Conservation (phyloP, 23 red algal genomes). For the Gracilaria gracilis region DNA sequence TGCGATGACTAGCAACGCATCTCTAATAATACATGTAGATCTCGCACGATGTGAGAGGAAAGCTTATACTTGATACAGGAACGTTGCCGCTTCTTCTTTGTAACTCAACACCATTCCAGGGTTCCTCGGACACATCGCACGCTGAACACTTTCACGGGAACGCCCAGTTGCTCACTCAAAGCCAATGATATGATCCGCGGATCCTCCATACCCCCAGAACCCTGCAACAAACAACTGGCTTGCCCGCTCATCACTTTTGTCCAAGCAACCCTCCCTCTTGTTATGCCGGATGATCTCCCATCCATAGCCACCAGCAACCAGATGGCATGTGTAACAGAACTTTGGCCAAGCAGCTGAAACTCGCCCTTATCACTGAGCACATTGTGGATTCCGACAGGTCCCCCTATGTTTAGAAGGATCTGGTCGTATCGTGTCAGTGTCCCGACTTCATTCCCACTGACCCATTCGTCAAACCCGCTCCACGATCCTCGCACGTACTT, state of each 20-base stretch:
- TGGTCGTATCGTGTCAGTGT: background rate
- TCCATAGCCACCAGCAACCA: slow-evolving; percentile 46
- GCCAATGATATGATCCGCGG: background rate
- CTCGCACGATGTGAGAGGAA: too few relatives aligned
- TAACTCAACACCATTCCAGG: too few relatives aligned
- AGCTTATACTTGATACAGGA: too few relatives aligned
- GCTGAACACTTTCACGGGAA: too few relatives aligned
- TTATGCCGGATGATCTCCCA: slow-evolving; percentile 7
- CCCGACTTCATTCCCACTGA: background rate
- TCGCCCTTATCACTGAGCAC: slow-evolving; percentile 17
- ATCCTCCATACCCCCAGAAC: background rate
- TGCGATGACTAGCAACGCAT: too few relatives aligned
- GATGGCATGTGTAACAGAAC: background rate
- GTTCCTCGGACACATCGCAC: too few relatives aligned
- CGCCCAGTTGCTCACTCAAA: background rate
- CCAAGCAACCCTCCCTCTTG: slow-evolving; percentile 11
- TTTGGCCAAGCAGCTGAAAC: slow-evolving; percentile 19
- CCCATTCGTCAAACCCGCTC: background rate
- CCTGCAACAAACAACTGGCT: background rate
- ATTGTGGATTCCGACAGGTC: background rate
- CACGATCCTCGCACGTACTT: background rate
- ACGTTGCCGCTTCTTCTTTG: too few relatives aligned
- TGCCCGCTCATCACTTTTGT: slow-evolving; percentile 6
- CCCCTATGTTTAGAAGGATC: background rate
- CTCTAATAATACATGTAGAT: too few relatives aligned